A percentile compares a stretch with the other conserved stretches of the same genome.
Conservation (phyloP, 2,329 filamentous ascomycete species). For the Emergomyces africanus region DNA sequence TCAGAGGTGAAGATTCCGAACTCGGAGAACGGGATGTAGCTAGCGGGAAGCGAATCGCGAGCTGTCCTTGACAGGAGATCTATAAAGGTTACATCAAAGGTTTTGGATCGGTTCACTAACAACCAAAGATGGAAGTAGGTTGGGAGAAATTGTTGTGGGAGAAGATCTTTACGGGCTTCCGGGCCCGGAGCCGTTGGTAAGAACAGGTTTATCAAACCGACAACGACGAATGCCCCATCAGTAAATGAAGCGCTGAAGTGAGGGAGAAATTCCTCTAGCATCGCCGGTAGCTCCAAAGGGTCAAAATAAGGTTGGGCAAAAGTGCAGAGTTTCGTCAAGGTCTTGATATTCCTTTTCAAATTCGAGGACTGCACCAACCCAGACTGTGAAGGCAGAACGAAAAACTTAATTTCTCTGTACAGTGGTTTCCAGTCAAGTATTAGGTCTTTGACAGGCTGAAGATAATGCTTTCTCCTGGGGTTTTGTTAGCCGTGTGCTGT, state of each 20-base stretch:
- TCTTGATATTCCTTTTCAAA: conserved; percentile 53
- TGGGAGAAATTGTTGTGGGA: conserved; percentile 77
- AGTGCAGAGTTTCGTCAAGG: conserved; percentile 76
- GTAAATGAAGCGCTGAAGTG: conserved; percentile 91
- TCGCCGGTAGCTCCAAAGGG: conserved; percentile 66
- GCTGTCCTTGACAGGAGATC: conserved; percentile 82
- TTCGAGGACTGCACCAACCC: conserved; percentile 49
- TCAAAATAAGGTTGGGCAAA: conserved; percentile 91
- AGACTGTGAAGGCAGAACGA: conserved; percentile 76
- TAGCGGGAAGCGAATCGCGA: conserved; percentile 64
- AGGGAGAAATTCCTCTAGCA: conserved; percentile 66
- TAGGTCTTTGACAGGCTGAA: conserved; percentile 83
- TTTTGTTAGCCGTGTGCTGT: conserved; percentile 16
- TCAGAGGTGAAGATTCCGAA: conserved; percentile 87
- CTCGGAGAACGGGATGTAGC: conserved; percentile 66
- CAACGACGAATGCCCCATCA: conserved; percentile 85
- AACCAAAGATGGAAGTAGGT: conserved; percentile 97
- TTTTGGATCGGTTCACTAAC: conserved; percentile 75
- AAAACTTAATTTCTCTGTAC: conserved; percentile 82
- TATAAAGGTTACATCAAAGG: conserved; percentile 74
- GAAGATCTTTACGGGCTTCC: conserved; percentile 57
- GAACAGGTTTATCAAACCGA: conserved; percentile 72
- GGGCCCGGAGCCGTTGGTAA: conserved; percentile 67
- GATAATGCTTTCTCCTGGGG: conserved; percentile 79
- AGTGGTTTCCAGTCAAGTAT: conserved; percentile 84